Conservation (phyloP, 257 asterid species). For the Solanum clarkiae region DNA sequence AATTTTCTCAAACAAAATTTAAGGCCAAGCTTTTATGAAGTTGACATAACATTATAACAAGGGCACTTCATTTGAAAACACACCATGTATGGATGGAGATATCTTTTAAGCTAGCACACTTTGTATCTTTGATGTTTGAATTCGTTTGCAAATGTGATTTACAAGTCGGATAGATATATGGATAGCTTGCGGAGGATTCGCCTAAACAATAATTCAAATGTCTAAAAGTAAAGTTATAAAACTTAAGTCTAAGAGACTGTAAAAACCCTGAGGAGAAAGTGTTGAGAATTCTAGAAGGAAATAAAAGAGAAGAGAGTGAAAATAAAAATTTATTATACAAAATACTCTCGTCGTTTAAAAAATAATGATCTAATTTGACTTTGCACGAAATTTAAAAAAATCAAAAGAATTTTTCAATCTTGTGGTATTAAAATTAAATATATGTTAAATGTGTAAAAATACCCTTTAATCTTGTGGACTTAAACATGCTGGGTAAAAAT, state of each 20-base stretch:
- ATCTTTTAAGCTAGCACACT: background rate
- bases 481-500: no score
- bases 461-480: no score
- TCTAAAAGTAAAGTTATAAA: background rate
- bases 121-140: no score
- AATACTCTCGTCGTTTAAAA: background rate
- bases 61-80: background rate
- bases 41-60: background rate
- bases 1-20: background rate
- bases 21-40: background rate
- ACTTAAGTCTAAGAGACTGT: background rate
- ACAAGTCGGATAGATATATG: background rate
- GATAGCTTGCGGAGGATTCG: background rate
- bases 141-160: background rate
- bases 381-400: no score
- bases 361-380: no score
- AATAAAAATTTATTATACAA: background rate
- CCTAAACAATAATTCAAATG: background rate
- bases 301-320: background rate
- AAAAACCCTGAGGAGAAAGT: background rate
- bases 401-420: no score
- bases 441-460: no score
- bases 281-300: background rate
- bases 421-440: no score
- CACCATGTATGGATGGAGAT: background rate